A percentile compares a stretch with the other conserved stretches of the same genome.
Evolutionary conservation across 768 basidiomycete species (phyloP).

Genomic region (Lactarius hengduanensis): DNA sequence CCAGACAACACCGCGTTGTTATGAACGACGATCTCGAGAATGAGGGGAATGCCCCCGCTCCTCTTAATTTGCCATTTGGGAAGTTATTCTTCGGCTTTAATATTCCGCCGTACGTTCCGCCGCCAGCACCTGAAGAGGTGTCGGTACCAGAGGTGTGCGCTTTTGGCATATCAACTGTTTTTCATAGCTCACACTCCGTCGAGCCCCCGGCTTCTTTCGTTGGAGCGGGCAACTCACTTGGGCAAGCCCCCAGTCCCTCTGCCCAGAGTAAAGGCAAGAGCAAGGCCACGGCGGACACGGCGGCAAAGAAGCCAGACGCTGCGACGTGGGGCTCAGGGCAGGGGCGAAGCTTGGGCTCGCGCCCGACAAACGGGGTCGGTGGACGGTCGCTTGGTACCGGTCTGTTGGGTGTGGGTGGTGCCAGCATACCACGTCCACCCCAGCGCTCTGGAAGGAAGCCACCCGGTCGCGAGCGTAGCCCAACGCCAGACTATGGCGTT

Average conservation of each 20-base stretch:
- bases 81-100: constrained; percentile 97
- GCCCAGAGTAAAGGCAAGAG: constrained; percentile 53
- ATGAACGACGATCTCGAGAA: constrained; percentile 76
- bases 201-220: constrained; percentile 52
- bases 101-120: constrained; percentile 63
- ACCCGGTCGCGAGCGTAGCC: constrained; percentile 44
- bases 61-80: constrained; percentile 87
- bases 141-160: constrained; percentile 27
- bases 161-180: neutral
- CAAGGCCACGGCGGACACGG: constrained; percentile 32
- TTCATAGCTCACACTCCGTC: neutral
- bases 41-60: constrained; percentile 80
- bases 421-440: constrained; percentile 46
- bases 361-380: constrained; percentile 40
- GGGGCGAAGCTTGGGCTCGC: constrained; percentile 48
- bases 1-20: constrained; percentile 78
- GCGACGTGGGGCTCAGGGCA: constrained; percentile 38
- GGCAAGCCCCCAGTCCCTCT: constrained; percentile 43
- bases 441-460: constrained; percentile 39
- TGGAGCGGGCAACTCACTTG: constrained; percentile 69
- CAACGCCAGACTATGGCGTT: constrained; percentile 81
- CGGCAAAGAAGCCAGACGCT: constrained; percentile 25
- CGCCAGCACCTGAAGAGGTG: constrained; percentile 31
- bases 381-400: constrained; percentile 36
- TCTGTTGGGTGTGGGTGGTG: constrained; percentile 55